These are phyloP conservation scores for Yamadazyma songkhlaensis DNA, from an alignment of 1,139 yeast genomes.

Conservation along the genomic window DNA sequence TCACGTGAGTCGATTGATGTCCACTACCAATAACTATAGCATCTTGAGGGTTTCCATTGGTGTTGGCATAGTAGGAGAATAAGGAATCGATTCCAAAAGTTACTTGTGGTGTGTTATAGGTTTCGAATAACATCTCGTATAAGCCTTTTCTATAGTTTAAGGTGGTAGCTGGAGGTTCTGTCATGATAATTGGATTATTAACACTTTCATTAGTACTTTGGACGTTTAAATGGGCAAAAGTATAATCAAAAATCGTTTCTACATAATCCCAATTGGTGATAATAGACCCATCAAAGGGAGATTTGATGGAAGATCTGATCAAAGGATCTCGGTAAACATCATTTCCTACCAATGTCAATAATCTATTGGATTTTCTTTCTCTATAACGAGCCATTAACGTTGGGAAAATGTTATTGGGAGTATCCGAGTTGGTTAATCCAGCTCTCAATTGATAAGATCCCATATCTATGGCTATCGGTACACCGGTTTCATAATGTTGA, in stretches of 20 bases:
- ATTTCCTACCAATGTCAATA: constrained; percentile 76
- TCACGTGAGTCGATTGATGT: constrained; percentile 75
- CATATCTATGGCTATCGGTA: constrained; percentile 80
- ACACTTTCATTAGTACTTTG: constrained; percentile 49
- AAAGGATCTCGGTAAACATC: constrained; percentile 74
- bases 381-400: constrained; percentile 69
- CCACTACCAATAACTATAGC: constrained; percentile 85
- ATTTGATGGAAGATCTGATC: constrained; percentile 63
- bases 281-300: constrained; percentile 86
- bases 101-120: constrained; percentile 69
- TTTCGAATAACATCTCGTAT: constrained; percentile 82
- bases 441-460: constrained; percentile 71
- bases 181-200: constrained; percentile 78
- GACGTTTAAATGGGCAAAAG: constrained; percentile 77
- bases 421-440: constrained; percentile 56
- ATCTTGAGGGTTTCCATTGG: constrained; percentile 23
- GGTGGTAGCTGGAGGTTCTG: constrained; percentile 73
- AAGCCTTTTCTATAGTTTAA: constrained; percentile 65
- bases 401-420: constrained; percentile 70
- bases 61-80: constrained; percentile 64
- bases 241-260: constrained; percentile 79
- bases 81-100: constrained; percentile 81
- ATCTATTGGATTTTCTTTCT: constrained; percentile 66
- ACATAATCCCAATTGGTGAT: constrained; percentile 91
- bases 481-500: constrained; percentile 46